Base-by-base conservation (phyloP, 495 filamentous ascomycete species). In the Trichoderma reesei region DNA sequence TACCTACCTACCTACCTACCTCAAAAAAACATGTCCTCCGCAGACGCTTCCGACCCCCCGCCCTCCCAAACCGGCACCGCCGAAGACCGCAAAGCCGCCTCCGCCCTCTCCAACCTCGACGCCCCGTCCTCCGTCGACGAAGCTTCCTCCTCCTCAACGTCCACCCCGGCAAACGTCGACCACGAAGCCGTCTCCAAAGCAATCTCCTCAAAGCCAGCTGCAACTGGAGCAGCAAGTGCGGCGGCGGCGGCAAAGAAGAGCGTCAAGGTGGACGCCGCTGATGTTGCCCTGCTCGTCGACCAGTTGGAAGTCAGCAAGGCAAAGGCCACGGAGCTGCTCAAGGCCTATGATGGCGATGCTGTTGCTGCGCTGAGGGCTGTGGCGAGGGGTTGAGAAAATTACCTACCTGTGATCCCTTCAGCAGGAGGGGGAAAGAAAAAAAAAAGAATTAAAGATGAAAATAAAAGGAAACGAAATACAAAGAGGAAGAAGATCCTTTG, bases 21-120 rank as follows among this genome's bases (percentile, higher is more conserved):
- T 11, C 61, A 44, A 85, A 82, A 66, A 79, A 78, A 16, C 84
- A 66, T 60, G 70, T 86, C 44, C 75, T 79, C 62, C 36, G 85
- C 84, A 64, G 78, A 86, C 41, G 85, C 85, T 56, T 80, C 86
- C 31, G 82, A 84, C 46, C 75, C 83, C 51, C 85, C 88, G 51
- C 78, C 86, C 46, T 86, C 83, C 63, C 89, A n/a, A n/a, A n/a
- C 84, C 64, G 82, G 85, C 73, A 83, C 82, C 44, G 84, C 90
- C 66, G 91, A 95, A 75, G 92, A 94, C 77, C 89, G 91, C 74
- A 96, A 94, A 76, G 90, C 92, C 26, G 91, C 91, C 64, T 90
- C 90, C 34, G 92, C 92, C 18, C 85, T 96, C 69, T 86, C 84
- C 66, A 84, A 85, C 63, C 87, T 96, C 63, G 87, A 92, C 68